Evolutionary conservation across 2,329 filamentous ascomycete species (phyloP).

Genomic region (Fusarium sp.): DNA sequence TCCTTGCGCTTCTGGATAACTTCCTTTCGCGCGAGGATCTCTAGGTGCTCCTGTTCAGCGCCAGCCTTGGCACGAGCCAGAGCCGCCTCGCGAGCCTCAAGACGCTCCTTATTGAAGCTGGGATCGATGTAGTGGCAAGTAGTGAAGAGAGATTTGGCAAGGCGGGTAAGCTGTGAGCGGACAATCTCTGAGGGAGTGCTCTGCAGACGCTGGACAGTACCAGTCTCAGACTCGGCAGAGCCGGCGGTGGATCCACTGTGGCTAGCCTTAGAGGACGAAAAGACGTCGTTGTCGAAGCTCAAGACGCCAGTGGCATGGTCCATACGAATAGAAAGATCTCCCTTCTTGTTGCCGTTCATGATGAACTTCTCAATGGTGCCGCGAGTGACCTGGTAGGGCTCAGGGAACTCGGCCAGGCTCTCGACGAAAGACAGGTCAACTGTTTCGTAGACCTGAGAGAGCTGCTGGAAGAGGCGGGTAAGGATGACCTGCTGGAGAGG

Average conservation of each 20-base stretch:
- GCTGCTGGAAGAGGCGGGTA: conserved; percentile 97
- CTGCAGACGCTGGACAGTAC: conserved; percentile 93
- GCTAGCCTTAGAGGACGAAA: conserved; percentile 94
- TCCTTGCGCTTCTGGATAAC: conserved; percentile 98
- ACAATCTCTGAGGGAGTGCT: conserved; percentile 99
- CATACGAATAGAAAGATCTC: conserved; percentile 94
- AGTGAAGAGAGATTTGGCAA: conserved; percentile 91
- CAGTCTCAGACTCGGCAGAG: conserved; percentile 87
- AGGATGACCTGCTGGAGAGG: conserved; percentile 99
- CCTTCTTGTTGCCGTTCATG: conserved; percentile 99
- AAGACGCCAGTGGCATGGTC: conserved; percentile 95
- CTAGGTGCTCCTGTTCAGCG: conserved; percentile 91
- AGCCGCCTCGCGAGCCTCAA: conserved; percentile 84
- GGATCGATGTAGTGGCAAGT: conserved; percentile 98
- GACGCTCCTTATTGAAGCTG: conserved; percentile 85
- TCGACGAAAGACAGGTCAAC: conserved; percentile 96
- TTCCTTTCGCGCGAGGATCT: conserved; percentile 87
- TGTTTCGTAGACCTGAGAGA: conserved; percentile 99
- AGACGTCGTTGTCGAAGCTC: conserved; percentile 98
- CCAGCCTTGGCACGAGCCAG: conserved; percentile 87
- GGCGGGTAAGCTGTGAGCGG: conserved; percentile 90
- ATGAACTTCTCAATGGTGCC: conserved; percentile 99
- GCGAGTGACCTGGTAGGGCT: conserved; percentile 92
- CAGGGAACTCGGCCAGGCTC: conserved; percentile 94
- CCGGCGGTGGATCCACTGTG: conserved; percentile 88